phyloP scores from a whole-genome alignment of 495 filamentous ascomycete species.

The Lophiostoma macrostomum region DNA sequence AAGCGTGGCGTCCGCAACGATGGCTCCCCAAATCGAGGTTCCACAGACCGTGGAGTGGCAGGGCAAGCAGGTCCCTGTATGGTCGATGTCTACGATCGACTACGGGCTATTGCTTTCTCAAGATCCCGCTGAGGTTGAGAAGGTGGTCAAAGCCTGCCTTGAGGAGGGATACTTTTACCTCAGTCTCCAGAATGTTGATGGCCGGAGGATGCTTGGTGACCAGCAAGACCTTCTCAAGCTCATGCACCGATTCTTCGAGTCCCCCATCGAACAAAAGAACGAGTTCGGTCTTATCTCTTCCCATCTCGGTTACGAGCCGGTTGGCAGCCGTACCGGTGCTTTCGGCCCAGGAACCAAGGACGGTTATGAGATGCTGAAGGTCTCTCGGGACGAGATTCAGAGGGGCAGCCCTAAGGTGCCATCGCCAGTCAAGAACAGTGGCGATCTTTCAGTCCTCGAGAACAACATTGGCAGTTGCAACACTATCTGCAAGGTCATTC shows the following conservation, averaged over 20 bases:
- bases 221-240: slow-evolving; percentile 49
- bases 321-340: slow-evolving; percentile 49
- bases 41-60: slow-evolving; percentile 50
- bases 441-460: slow-evolving; percentile 45
- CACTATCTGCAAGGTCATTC: slow-evolving; percentile 52
- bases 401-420: slow-evolving; percentile 37
- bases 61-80: slow-evolving; percentile 52
- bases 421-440: slow-evolving; percentile 49
- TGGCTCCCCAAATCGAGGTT: slow-evolving; percentile 44
- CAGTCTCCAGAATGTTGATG: slow-evolving; percentile 49
- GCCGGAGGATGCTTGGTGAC: slow-evolving; percentile 47
- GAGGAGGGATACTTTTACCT: slow-evolving; percentile 57
- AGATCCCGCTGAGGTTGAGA: slow-evolving; percentile 48
- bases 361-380: slow-evolving; percentile 56
- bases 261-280: slow-evolving; percentile 49
- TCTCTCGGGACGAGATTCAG: slow-evolving; percentile 34
- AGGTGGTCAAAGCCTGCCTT: slow-evolving; percentile 49
- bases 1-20: slow-evolving; percentile 31
- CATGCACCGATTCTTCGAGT: slow-evolving; percentile 52
- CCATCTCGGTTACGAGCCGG: slow-evolving; percentile 47
- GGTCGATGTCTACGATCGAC: slow-evolving; percentile 49
- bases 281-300: slow-evolving; percentile 24
- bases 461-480: slow-evolving; percentile 46
- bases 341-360: slow-evolving; percentile 49
- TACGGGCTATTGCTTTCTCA: slow-evolving; percentile 45